Percentiles rank a stretch among this genome's conserved stretches.
Evolutionary conservation across 2,329 filamentous ascomycete genomes (phyloP).

Genomic region (Hypoxylon sp.): DNA sequence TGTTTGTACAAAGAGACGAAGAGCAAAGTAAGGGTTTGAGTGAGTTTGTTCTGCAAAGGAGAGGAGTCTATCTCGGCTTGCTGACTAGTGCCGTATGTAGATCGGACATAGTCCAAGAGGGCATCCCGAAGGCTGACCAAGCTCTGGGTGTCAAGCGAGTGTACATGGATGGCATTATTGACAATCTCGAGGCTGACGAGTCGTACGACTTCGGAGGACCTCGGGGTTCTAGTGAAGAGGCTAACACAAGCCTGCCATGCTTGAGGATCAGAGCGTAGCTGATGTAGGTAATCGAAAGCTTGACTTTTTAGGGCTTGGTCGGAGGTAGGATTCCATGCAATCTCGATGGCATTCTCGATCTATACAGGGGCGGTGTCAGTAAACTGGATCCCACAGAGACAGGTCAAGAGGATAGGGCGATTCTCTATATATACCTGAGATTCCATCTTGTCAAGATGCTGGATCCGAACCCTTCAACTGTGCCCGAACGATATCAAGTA

Average conservation of each 20-base stretch:
- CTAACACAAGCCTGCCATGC: conserved; percentile 92
- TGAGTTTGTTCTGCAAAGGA: conserved; percentile 94
- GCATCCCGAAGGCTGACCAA: conserved; percentile 84
- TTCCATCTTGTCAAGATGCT: conserved; percentile 60
- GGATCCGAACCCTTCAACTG: conserved; percentile 47
- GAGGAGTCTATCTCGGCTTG: conserved; percentile 76
- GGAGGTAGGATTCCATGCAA: conserved; percentile 87
- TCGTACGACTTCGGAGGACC: conserved; percentile 85
- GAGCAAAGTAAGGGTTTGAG: conserved; percentile 93
- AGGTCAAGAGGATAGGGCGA: background rate
- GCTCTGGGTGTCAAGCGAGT: conserved; percentile 79
- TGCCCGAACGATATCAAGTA: conserved; percentile 50
- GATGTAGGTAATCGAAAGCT: conserved; percentile 84
- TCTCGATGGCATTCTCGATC: conserved; percentile 96
- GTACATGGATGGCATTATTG: conserved; percentile 89
- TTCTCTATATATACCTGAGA: conserved; percentile 61
- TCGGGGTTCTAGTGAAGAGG: conserved; percentile 85
- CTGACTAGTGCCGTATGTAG: conserved; percentile 76
- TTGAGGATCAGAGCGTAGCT: conserved; percentile 84
- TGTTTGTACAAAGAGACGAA: conserved; percentile 89
- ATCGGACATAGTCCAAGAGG: conserved; percentile 84
- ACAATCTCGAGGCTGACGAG: conserved; percentile 92
- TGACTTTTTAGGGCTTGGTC: conserved; percentile 82
- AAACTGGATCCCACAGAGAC: background rate
- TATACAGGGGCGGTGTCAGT: conserved; percentile 63